phyloP scores from a whole-genome alignment of 192 early-diverging fungal species.

The Diversispora eburnea region DNA sequence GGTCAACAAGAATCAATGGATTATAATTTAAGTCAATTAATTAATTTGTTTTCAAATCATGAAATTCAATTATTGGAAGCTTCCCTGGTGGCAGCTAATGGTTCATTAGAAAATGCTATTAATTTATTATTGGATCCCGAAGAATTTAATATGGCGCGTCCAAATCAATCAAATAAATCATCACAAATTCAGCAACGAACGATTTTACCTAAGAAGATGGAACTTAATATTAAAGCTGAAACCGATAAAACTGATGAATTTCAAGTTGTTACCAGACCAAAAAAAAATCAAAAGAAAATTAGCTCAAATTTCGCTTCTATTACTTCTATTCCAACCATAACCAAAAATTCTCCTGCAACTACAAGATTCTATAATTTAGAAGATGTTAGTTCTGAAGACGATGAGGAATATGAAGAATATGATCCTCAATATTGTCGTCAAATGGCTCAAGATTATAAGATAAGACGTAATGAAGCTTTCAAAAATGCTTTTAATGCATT shows the following conservation, averaged over 20 bases:
- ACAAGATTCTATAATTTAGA: constrained; percentile 27
- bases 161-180: not conserved
- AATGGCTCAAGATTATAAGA: constrained; percentile 34
- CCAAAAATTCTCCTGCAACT: not conserved
- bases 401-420: constrained; percentile 41
- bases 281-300: too few relatives aligned
- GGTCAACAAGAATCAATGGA: constrained; percentile 30
- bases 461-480: constrained; percentile 47
- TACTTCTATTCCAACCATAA: too few relatives aligned
- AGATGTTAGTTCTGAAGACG: constrained; percentile 29
- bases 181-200: too few relatives aligned
- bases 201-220: too few relatives aligned
- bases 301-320: too few relatives aligned
- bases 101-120: constrained; percentile 36
- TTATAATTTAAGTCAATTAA: constrained; percentile 30
- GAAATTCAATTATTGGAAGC: constrained; percentile 34
- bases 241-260: too few relatives aligned
- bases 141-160: not conserved
- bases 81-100: constrained; percentile 34
- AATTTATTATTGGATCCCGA: constrained; percentile 28
- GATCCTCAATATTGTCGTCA: constrained; percentile 50
- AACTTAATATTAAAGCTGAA: too few relatives aligned
- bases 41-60: constrained; percentile 39
- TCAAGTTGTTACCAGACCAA: too few relatives aligned
- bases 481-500: constrained; percentile 46